Evolutionary conservation across 2,329 filamentous ascomycete genomes (phyloP).

Genomic region (Fusarium sp.): DNA sequence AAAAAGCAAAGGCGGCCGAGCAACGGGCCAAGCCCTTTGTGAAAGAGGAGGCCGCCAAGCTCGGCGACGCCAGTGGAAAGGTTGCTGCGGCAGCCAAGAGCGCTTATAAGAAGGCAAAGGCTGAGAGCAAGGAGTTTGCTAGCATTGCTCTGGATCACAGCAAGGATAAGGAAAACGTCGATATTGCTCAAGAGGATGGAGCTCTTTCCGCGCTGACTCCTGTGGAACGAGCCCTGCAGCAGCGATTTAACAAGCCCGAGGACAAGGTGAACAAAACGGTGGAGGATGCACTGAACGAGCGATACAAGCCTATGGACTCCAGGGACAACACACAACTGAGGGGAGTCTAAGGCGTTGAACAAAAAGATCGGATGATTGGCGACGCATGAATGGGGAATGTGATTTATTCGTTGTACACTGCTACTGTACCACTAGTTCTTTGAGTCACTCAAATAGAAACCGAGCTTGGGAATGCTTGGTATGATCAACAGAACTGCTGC

Average conservation of each 20-base stretch:
- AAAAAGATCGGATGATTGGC: constrained; percentile 16
- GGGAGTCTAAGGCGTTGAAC: constrained; percentile 48
- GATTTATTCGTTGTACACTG: constrained; percentile 44
- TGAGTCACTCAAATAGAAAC: constrained; percentile 42
- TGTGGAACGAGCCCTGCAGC: constrained; percentile 61
- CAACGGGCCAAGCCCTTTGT: constrained; percentile 50
- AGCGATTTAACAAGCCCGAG: constrained; percentile 61
- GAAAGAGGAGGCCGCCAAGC: constrained; percentile 48
- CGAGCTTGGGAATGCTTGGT: constrained; percentile 36
- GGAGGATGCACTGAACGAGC: constrained; percentile 64
- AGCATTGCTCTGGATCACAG: constrained; percentile 33
- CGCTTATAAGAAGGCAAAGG: constrained; percentile 49
- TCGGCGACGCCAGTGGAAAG: constrained; percentile 37
- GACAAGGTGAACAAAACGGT: constrained; percentile 59
- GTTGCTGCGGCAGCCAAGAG: constrained; percentile 52
- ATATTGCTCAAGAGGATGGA: constrained; percentile 52
- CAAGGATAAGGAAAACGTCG: constrained; percentile 52
- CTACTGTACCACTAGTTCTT: constrained; percentile 47
- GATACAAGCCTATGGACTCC: constrained; percentile 63
- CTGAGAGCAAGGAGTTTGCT: constrained; percentile 43
- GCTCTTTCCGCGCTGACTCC: constrained; percentile 49
- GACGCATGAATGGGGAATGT: constrained; percentile 28
- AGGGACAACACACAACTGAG: constrained; percentile 59
- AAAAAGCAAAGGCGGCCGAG: constrained; percentile 48
- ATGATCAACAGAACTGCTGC: constrained; percentile 22